Base-by-base conservation (phyloP, 352 stramenopile genomes). In the Globisporangium barbulae region DNA sequence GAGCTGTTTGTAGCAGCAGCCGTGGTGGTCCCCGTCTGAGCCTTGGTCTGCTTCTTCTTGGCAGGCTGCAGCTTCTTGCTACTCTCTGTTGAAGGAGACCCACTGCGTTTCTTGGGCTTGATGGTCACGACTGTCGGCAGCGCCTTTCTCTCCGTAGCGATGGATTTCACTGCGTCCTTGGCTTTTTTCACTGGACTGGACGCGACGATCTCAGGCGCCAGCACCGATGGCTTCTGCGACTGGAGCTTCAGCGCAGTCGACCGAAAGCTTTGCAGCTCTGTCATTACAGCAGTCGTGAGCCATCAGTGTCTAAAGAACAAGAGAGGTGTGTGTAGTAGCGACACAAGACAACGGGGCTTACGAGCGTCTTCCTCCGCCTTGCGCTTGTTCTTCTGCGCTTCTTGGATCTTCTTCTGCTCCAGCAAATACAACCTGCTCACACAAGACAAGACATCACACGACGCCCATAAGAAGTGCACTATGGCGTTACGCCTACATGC, bases 221-320 rank as follows among this genome's bases (percentile, higher is more conserved):
- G 55, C 31, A 75, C 37, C 37, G 65, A 44, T 21, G 70, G 45
- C 69, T 83, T 89, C 28, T 78, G 76, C 1, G 69, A 56, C 58
- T 88, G 78, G 45, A 84, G 57, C 68, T 88, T 86, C 7, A 87
- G 60, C 28, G 83, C 79, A 2, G 71, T 90, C 12, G 74, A 84
- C 6, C 83, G 79, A 50, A 91, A 91, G 35, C 68, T 82, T 61
- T 75, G 79, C 53, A 91, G 70, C 33, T 83, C 83, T 89, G 54
- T 31, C 28, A 28, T 45, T 21, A 21, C 28, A 64, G 3, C 30
- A 53, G 13, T 39, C 25, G 33, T 25, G 47, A 47, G 33, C 13
- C 30, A 49, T 8, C 7, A 41, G 13, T 22, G 0, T 30, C 21
- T 21, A 35, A 19, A 9, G 10, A 28, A 53, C 33, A 39, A 39